A percentile compares a stretch with the other conserved stretches of the same genome.
These are phyloP conservation scores for Leptoxyphium fumago DNA, from an alignment of 2,329 filamentous ascomycete species.

Conservation along the genomic window DNA sequence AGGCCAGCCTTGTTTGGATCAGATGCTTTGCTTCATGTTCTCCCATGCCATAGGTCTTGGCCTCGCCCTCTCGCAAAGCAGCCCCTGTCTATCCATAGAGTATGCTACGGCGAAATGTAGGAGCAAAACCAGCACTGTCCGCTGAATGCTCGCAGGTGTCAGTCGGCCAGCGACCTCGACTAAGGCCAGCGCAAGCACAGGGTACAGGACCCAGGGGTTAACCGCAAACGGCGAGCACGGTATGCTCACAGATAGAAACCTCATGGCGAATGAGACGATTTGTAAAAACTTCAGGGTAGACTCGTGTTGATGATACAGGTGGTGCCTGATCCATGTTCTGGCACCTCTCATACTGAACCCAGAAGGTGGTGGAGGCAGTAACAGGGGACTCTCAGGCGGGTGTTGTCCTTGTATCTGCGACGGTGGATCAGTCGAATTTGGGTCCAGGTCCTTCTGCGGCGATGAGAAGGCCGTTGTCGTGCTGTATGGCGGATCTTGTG, in stretches of 20 bases:
- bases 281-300: conserved; percentile 24
- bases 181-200: conserved; percentile 53
- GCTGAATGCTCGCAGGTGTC: not conserved
- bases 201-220: conserved; percentile 49
- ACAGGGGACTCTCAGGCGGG: conserved; percentile 17
- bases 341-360: conserved; percentile 5
- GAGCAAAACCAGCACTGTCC: not conserved
- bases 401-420: not conserved
- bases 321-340: conserved; percentile 6
- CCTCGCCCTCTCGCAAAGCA: not conserved
- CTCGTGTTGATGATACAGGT: not conserved
- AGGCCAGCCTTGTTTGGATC: too few species aligned
- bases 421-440: not conserved
- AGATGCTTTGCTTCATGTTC: not conserved
- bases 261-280: conserved; percentile 50
- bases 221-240: conserved; percentile 60
- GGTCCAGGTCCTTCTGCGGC: not conserved
- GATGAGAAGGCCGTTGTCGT: conserved; percentile 4
- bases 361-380: conserved; percentile 21
- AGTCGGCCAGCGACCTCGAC: conserved; percentile 36
- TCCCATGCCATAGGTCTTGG: not conserved
- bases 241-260: conserved; percentile 48
- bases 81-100: not conserved
- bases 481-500: conserved; percentile 6
- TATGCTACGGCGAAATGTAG: not conserved